Evolutionary conservation across 495 filamentous ascomycete genomes (phyloP), one percentile per base, ranked within the genome.

Genomic region (Penicillium malachiteum): DNA sequence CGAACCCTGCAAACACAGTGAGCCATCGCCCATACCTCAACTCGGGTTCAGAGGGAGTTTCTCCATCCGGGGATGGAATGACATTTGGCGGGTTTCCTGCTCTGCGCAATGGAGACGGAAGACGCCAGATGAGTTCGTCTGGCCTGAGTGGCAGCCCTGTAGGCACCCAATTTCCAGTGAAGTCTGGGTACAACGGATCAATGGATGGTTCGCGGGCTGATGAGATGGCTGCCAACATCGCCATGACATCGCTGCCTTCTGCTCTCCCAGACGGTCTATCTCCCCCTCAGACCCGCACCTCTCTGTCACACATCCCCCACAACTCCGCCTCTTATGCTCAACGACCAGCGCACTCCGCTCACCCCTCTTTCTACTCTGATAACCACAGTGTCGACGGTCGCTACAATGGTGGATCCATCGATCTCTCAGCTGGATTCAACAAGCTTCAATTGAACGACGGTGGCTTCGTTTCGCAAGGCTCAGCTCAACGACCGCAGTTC

Each of bases 321-420:
- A 75, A 75, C 41, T 76, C 75, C 3, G 64, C 65, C 2, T 75
- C 75, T 3, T 74, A 68, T 50, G 58, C 64, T 3, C 70, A 70
- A 49, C 61, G 72, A 35, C 72, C 72, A 0, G 37, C 52, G 5
- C 72, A 75, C 49, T 69, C 69, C 7, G 48, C 71, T 0, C 72
- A 69, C 42, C 71, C 71, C 3, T 75, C 72, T 2, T 78, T 72
- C 61, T 69, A 72, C 48, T 76, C 75, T 0, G 75, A 78, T 17
- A 71, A 56, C 49, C 70, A 74, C 35, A 68, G 60, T 11, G 57
- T 73, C 12, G 71, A 72, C 2, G 56, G 62, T 33, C 67, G 72
- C 10, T 72, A 71, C 37, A 62, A 50, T 7, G 62, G 50, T 38
- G 58, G 63, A 7, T 67, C 71, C 1, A 59, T 73, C 18, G 73